Conservation (phyloP, 2,329 filamentous ascomycete species). For the Neoascochyta sp. region DNA sequence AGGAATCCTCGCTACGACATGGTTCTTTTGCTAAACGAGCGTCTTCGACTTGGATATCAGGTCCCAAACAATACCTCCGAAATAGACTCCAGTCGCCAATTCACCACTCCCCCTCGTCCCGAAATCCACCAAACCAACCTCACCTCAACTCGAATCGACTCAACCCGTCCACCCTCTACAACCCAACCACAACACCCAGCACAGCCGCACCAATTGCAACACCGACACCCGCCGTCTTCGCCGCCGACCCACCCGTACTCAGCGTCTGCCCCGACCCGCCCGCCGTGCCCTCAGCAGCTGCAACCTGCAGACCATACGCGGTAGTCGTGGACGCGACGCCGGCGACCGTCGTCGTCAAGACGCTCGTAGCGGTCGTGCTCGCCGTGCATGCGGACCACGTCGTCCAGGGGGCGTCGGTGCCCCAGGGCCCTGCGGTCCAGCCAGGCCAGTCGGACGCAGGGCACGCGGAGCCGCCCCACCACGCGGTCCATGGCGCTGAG, state of each 20-base stretch:
- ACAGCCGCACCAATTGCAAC: slow-evolving; percentile 19
- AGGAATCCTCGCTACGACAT: too few species aligned
- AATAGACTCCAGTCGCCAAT: too few species aligned
- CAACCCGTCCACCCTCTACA: too few species aligned
- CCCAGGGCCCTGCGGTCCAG: slow-evolving; percentile 37
- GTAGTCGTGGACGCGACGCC: slow-evolving; percentile 22
- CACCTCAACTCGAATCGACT: too few species aligned
- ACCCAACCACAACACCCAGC: slow-evolving; percentile 18
- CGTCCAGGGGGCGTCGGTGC: slow-evolving; percentile 35
- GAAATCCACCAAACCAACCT: too few species aligned
- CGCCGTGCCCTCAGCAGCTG: slow-evolving; percentile 18
- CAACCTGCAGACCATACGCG: slow-evolving; percentile 33
- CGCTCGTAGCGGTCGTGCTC: slow-evolving; percentile 29
- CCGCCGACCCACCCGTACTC: slow-evolving; percentile 11
- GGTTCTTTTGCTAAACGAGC: too few species aligned
- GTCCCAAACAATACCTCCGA: too few species aligned
- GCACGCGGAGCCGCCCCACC: slow-evolving; percentile 34
- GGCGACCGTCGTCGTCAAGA: slow-evolving; percentile 27
- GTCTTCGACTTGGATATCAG: too few species aligned
- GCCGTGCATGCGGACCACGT: slow-evolving; percentile 33
- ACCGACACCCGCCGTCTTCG: slow-evolving; percentile 17
- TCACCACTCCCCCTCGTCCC: too few species aligned
- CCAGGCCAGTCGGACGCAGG: slow-evolving; percentile 36
- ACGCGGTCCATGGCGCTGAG: slow-evolving; percentile 31
- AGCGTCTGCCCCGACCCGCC: slow-evolving; percentile 1